Conservation (phyloP, 441 rosid genomes). For the Adansonia gregorii region DNA sequence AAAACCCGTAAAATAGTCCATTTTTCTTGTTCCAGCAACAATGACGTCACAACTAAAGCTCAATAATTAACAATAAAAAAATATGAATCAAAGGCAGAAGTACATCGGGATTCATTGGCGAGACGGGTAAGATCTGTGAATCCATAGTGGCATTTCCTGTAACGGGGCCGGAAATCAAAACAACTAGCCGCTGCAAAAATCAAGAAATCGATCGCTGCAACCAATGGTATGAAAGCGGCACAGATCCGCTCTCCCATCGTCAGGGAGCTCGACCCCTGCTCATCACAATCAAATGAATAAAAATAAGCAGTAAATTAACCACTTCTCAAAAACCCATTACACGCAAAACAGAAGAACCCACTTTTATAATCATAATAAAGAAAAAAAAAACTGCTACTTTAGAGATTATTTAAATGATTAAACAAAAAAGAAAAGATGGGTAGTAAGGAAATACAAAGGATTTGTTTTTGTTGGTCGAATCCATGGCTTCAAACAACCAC, state of each 20-base stretch:
- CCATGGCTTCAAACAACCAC: conserved; percentile 18
- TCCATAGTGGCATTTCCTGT: conserved; percentile 19
- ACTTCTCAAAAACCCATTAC: not conserved
- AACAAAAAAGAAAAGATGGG: conserved; percentile 3
- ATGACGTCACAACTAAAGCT: not conserved
- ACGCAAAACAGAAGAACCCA: not conserved
- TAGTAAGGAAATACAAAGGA: conserved; percentile 7
- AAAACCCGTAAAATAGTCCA: not conserved
- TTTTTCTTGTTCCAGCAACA: not conserved
- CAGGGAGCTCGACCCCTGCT: conserved; percentile 59
- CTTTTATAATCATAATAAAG: not conserved
- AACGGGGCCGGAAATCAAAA: conserved; percentile 41
- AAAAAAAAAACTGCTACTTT: not conserved
- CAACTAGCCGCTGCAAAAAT: conserved; percentile 44
- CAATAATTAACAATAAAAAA: not conserved
- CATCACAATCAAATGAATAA: conserved; percentile 1
- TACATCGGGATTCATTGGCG: conserved; percentile 62
- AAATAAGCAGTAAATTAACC: not conserved
- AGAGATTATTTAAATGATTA: not conserved
- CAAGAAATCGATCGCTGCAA: conserved; percentile 53
- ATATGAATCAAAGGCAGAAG: conserved; percentile 10
- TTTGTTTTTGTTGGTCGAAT: not conserved
- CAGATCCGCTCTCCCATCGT: conserved; percentile 67
- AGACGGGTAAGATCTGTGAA: conserved; percentile 53
- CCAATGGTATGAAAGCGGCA: conserved; percentile 55